These are phyloP conservation scores for Actinomortierella ambigua DNA, from an alignment of 371 early-diverging fungal species.

Conservation along the genomic window DNA sequence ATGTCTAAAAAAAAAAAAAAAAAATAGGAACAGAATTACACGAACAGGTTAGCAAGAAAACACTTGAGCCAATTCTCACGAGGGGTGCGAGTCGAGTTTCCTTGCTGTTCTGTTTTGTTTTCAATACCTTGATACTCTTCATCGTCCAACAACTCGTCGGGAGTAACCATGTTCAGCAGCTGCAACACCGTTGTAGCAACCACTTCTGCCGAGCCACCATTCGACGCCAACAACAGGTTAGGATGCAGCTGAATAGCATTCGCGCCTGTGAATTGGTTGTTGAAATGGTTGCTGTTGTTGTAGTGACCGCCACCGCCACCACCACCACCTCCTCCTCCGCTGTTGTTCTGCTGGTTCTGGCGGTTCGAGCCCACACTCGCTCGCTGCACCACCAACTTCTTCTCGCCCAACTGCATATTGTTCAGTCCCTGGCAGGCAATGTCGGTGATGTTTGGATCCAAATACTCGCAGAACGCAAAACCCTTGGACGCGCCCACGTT, in stretches of 20 bases:
- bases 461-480: constrained; percentile 96
- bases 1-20: constrained; percentile 68
- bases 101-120: too few species aligned
- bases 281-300: neutral
- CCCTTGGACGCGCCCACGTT: constrained; percentile 88
- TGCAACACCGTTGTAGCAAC: constrained; percentile 81
- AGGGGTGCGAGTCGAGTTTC: too few species aligned
- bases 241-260: constrained; percentile 36
- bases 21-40: neutral
- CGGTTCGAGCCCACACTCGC: constrained; percentile 86
- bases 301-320: neutral
- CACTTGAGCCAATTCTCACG: too few species aligned
- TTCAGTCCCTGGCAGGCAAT: constrained; percentile 93
- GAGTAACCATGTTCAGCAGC: constrained; percentile 94
- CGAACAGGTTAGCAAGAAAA: too few species aligned
- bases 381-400: constrained; percentile 92
- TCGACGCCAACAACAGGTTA: constrained; percentile 24
- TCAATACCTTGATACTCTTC: constrained; percentile 83
- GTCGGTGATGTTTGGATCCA: constrained; percentile 88
- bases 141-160: constrained; percentile 87
- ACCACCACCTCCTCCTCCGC: constrained; percentile 27
- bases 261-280: constrained; percentile 9
- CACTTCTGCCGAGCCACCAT: constrained; percentile 48
- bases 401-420: constrained; percentile 94
- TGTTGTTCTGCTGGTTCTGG: constrained; percentile 37